These are phyloP conservation scores for Cydonia oblonga DNA, from an alignment of 331 rosid species.

Conservation along the genomic window DNA sequence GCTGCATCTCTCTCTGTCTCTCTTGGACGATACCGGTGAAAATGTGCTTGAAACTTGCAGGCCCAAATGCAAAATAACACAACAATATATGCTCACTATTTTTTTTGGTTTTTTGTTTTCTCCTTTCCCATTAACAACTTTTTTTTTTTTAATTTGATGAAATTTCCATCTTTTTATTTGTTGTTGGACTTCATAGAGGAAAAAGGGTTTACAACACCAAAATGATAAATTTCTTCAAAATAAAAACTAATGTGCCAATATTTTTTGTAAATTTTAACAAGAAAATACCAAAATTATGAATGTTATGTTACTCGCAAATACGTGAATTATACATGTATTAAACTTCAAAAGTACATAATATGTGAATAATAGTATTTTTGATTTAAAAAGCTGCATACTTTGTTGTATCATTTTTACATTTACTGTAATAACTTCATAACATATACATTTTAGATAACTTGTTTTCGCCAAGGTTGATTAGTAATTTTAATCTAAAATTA, in stretches of 20 bases:
- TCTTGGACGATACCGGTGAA: neutral
- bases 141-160: too few species aligned
- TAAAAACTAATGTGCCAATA: neutral
- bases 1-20: neutral
- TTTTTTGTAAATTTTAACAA: too few species aligned
- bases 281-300: neutral
- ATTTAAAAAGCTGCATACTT: too few species aligned
- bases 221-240: neutral
- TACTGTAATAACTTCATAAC: neutral
- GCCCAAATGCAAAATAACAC: neutral
- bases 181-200: neutral
- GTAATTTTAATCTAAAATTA: neutral
- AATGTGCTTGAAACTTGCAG: neutral
- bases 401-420: too few species aligned
- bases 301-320: neutral
- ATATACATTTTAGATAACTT: neutral
- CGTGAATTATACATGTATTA: too few species aligned
- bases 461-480: neutral
- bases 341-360: too few species aligned
- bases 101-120: too few species aligned
- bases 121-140: too few species aligned
- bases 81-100: too few species aligned
- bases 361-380: too few species aligned
- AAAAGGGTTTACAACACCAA: neutral
- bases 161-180: too few species aligned